These are phyloP conservation scores for Starmerella geochares DNA, from an alignment of 805 yeast genomes.

Conservation along the genomic window DNA sequence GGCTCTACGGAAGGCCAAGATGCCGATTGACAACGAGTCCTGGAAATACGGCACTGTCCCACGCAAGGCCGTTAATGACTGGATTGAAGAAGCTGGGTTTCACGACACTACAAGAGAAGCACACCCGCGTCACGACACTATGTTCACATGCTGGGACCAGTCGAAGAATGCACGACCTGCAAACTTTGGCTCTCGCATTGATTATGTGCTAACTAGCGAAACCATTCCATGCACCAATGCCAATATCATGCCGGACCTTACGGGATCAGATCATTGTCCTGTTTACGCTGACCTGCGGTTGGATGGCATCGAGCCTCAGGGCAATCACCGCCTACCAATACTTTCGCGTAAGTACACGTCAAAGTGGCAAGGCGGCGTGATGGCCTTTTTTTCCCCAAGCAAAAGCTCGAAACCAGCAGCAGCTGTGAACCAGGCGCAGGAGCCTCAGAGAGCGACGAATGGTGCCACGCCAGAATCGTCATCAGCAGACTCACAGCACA, in stretches of 20 bases:
- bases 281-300: conserved; percentile 55
- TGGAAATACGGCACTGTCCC: conserved; percentile 38
- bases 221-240: conserved; percentile 36
- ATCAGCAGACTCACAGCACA: too few species aligned
- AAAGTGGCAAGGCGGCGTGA: conserved; percentile 9
- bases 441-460: background rate
- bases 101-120: conserved; percentile 35
- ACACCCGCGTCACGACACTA: conserved; percentile 48
- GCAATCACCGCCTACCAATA: conserved; percentile 7
- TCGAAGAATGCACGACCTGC: conserved; percentile 62
- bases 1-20: conserved; percentile 33
- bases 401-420: background rate
- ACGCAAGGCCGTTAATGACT: conserved; percentile 40
- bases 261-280: conserved; percentile 96
- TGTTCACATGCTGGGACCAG: conserved; percentile 92
- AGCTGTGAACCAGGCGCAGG: background rate
- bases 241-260: conserved; percentile 55
- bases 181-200: conserved; percentile 83
- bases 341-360: conserved; percentile 6
- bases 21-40: conserved; percentile 12
- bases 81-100: conserved; percentile 34
- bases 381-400: conserved; percentile 2
- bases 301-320: conserved; percentile 7
- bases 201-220: conserved; percentile 51
- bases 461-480: too few species aligned